Conservation (phyloP, 1,284 basidiomycete species). For the Takashimella tepidaria region DNA sequence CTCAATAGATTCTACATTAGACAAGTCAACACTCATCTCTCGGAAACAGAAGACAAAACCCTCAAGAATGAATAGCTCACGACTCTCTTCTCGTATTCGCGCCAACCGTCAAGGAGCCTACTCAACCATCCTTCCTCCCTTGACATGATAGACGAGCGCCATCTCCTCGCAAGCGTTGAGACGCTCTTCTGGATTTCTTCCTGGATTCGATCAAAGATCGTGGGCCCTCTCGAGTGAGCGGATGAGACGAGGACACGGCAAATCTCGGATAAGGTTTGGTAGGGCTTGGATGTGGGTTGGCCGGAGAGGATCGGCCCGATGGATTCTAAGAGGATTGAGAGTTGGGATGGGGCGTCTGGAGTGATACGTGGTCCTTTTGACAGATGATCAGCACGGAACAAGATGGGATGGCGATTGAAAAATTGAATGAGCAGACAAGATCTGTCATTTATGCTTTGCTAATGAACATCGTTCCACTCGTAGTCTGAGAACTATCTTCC, state of each 20-base stretch:
- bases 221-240: conserved; percentile 16
- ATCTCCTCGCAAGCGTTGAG: conserved; percentile 20
- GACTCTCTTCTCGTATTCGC: conserved; percentile 21
- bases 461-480: too few relatives aligned
- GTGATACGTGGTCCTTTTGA: background rate
- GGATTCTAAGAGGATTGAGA: conserved; percentile 10
- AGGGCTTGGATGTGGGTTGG: conserved; percentile 21
- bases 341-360: background rate
- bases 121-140: conserved; percentile 29
- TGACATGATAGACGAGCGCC: conserved; percentile 25
- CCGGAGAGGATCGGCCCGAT: conserved; percentile 26
- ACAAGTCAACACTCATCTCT: background rate
- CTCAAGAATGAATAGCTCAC: too few relatives aligned
- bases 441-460: too few relatives aligned
- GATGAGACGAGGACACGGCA: conserved; percentile 24
- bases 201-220: conserved; percentile 21
- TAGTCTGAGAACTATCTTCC: too few relatives aligned
- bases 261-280: conserved; percentile 25
- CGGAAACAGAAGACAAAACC: too few relatives aligned
- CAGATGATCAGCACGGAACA: background rate
- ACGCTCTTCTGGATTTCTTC: conserved; percentile 22
- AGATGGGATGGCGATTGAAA: background rate
- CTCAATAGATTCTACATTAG: conserved; percentile 28
- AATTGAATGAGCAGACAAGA: too few relatives aligned
- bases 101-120: conserved; percentile 25